These are phyloP conservation scores for Aspergillus conjunctus DNA, from an alignment of 495 filamentous ascomycete species.

Conservation along the genomic window DNA sequence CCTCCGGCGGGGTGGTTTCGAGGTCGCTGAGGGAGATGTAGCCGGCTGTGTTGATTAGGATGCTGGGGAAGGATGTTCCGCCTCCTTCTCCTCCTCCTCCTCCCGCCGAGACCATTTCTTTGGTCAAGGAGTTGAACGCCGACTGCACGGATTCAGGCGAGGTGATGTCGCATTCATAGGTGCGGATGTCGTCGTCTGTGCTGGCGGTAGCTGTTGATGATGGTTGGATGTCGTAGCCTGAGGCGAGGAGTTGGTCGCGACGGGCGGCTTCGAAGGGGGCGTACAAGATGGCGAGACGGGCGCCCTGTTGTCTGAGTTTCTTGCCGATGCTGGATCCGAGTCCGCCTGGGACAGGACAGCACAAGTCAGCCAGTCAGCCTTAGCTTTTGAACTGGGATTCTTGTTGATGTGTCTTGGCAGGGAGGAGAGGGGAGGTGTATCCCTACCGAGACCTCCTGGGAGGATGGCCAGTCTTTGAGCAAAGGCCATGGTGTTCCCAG, in stretches of 20 bases:
- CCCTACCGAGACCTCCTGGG: conserved; percentile 44
- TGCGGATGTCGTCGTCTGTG: conserved; percentile 29
- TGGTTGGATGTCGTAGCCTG: conserved; percentile 26
- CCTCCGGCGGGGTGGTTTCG: conserved; percentile 40
- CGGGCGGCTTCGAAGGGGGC: conserved; percentile 44
- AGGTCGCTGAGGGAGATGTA: conserved; percentile 47
- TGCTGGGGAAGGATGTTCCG: conserved; percentile 39
- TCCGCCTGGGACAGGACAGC: conserved; percentile 29
- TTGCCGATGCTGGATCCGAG: conserved; percentile 44
- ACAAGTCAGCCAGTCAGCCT: conserved; percentile 11
- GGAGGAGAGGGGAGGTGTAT: conserved; percentile 1
- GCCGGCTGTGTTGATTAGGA: conserved; percentile 46
- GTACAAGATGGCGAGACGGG: conserved; percentile 43
- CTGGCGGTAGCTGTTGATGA: background rate
- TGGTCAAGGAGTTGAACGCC: conserved; percentile 30
- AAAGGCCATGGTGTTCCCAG: conserved; percentile 37
- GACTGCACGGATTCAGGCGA: conserved; percentile 39
- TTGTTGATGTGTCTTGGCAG: background rate
- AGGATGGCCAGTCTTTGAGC: conserved; percentile 41
- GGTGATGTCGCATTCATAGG: conserved; percentile 48
- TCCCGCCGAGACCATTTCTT: conserved; percentile 26
- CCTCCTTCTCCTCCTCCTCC: too few relatives aligned
- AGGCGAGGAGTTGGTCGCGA: conserved; percentile 38
- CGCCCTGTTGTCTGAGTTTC: conserved; percentile 40
- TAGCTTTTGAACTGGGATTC: background rate